These are phyloP conservation scores for Suaeda aralocaspica DNA, from an alignment of 148 eudicot genomes.

Conservation along the genomic window DNA sequence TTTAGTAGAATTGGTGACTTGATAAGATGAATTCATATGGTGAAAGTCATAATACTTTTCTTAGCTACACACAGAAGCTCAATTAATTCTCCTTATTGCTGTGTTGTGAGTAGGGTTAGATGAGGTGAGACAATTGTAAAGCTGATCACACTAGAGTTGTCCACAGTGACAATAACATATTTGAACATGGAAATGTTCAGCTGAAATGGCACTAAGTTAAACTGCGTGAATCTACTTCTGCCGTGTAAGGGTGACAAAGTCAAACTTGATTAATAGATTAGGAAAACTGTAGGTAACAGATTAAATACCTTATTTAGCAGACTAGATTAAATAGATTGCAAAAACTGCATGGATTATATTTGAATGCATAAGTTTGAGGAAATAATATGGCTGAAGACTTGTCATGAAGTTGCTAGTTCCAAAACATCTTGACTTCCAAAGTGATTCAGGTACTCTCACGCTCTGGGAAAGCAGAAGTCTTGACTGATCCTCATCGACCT, in stretches of 20 bases:
- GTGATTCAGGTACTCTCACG: slow-evolving; percentile 66
- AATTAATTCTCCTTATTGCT: too few species aligned
- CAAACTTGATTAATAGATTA: not conserved
- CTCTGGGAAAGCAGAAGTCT: slow-evolving; percentile 69
- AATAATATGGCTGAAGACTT: not conserved
- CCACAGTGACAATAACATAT: too few species aligned
- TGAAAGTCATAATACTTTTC: too few species aligned
- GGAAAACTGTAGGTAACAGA: not conserved
- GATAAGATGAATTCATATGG: too few species aligned
- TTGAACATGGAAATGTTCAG: too few species aligned
- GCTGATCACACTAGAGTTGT: too few species aligned
- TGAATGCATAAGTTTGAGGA: not conserved
- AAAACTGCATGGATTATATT: not conserved
- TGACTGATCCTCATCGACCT: slow-evolving; percentile 90
- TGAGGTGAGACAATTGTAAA: too few species aligned
- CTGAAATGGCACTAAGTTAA: too few species aligned
- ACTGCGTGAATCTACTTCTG: not conserved
- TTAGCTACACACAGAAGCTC: too few species aligned
- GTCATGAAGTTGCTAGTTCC: not conserved
- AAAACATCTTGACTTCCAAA: slow-evolving; percentile 4
- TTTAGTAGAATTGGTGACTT: too few species aligned
- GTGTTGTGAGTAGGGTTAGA: too few species aligned
- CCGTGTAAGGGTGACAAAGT: not conserved
- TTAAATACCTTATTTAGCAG: not conserved
- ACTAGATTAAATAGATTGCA: not conserved